phyloP scores from a whole-genome alignment of 257 asterid species.

The Dorcoceras hygrometricum region DNA sequence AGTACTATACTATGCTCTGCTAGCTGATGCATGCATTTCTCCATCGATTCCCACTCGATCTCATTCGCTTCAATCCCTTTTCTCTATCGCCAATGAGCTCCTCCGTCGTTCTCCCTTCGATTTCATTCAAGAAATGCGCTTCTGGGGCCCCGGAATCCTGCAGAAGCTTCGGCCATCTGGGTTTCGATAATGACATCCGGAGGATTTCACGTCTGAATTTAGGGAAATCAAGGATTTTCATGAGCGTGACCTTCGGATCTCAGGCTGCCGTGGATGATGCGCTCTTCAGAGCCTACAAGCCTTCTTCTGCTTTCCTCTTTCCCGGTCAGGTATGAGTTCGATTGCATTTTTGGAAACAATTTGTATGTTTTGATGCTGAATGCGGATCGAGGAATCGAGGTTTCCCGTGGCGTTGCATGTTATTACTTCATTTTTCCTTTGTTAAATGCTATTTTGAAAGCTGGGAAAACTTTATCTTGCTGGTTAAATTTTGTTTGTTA shows the following conservation, averaged over 20 bases:
- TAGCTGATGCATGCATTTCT: conserved; percentile 31
- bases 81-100: conserved; percentile 42
- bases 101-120: conserved; percentile 53
- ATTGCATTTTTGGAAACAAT: not conserved
- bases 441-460: not conserved
- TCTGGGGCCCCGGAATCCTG: conserved; percentile 30
- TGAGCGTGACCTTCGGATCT: conserved; percentile 74
- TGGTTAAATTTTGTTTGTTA: conserved; percentile 20
- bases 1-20: conserved; percentile 2
- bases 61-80: conserved; percentile 25
- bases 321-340: conserved; percentile 81
- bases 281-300: conserved; percentile 65
- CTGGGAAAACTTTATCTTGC: not conserved
- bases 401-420: not conserved
- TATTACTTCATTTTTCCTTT: no score
- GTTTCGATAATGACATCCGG: conserved; percentile 44
- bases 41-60: conserved; percentile 20
- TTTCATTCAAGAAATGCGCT: conserved; percentile 37
- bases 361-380: conserved; percentile 2
- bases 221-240: conserved; percentile 60
- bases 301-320: conserved; percentile 83
- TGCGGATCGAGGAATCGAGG: not conserved
- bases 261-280: conserved; percentile 57
- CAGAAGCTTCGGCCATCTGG: conserved; percentile 35
- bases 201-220: conserved; percentile 37